Evolutionary conservation across 306 rosid genomes (phyloP).

Genomic region (Hippophae gyantsensis): DNA sequence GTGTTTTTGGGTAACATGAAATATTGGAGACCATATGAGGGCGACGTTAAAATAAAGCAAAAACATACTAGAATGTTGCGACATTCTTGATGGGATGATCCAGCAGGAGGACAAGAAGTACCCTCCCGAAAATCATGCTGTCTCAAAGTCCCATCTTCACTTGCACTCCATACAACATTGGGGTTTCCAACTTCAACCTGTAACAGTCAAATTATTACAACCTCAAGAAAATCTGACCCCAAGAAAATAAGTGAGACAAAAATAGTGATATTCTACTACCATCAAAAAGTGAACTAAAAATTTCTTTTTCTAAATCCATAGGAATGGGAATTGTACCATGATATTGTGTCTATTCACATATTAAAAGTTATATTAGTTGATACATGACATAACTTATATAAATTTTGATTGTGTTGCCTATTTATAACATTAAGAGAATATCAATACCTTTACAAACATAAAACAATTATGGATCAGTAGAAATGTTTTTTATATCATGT

Average conservation of each 20-base stretch:
- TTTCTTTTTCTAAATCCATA: background rate
- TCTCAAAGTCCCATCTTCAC: conserved; percentile 98
- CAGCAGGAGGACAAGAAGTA: conserved; percentile 77
- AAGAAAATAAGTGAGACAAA: background rate
- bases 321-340: background rate
- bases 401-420: too few species aligned
- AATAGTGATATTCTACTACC: conserved; percentile 6
- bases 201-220: conserved; percentile 12
- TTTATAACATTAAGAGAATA: too few species aligned
- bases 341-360: too few species aligned
- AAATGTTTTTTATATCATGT: too few species aligned
- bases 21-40: background rate
- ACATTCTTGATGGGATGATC: conserved; percentile 86
- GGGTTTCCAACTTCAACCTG: conserved; percentile 98
- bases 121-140: conserved; percentile 95
- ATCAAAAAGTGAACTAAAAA: background rate
- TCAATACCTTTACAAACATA: too few species aligned
- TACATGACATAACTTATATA: too few species aligned
- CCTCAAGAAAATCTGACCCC: conserved; percentile 14
- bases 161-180: conserved; percentile 97
- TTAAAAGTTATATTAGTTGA: too few species aligned
- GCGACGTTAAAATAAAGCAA: background rate
- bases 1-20: too few species aligned
- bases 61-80: conserved; percentile 64
- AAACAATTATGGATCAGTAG: too few species aligned